Evolutionary conservation across 2,329 filamentous ascomycete genomes (phyloP), one percentile per base, ranked within the genome.

Genomic region (Alternaria hordeiaustralica): DNA sequence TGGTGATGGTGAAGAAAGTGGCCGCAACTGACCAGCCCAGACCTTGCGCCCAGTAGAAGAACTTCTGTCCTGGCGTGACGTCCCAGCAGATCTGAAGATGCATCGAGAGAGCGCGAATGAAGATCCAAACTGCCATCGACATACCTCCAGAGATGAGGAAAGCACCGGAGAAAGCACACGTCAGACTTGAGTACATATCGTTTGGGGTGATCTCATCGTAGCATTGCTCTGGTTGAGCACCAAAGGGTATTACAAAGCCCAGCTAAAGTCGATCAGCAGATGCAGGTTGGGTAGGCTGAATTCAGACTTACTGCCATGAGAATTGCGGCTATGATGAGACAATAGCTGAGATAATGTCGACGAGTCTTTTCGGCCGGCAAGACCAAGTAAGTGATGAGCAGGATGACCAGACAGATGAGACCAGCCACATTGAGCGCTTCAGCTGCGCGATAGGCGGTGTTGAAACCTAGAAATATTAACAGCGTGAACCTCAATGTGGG

Each of bases 61-160:
- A 98, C 73, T 87, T 92, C 47, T 89, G 88, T 43, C 96, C 96
- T 5, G 97, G 92, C 8, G 95, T 89, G 33, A 96, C 87, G 79
- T 98, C 94, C 96, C 96, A 99, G 84, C 94, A 97, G 68, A 99
- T 97, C 80, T 98, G 96, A 25, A 99, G 88, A 80, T 99, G 96
- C 72, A 99, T 90, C 5, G 94, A 97, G 33, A 98, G 82, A 0
- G 95, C 92, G 67, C 96, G 89, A 64, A 97, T 86, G 78, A 97
- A 97, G 67, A 94, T 87, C 95, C 96, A 99, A 80, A 97, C 89
- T 30, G 93, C 88, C 49, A 90, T 92, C 28, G 89, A 87, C 86
- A 94, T 92, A 46, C 94, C 96, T 57, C 96, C 96, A 28, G 94
- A 87, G 55, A 98, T 87, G 55, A 99, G 83, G 68, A 97, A 90